Evolutionary conservation across 805 yeast species (phyloP), one percentile per base, ranked within the genome.

Genomic region (Wickerhamomyces bisporus): DNA sequence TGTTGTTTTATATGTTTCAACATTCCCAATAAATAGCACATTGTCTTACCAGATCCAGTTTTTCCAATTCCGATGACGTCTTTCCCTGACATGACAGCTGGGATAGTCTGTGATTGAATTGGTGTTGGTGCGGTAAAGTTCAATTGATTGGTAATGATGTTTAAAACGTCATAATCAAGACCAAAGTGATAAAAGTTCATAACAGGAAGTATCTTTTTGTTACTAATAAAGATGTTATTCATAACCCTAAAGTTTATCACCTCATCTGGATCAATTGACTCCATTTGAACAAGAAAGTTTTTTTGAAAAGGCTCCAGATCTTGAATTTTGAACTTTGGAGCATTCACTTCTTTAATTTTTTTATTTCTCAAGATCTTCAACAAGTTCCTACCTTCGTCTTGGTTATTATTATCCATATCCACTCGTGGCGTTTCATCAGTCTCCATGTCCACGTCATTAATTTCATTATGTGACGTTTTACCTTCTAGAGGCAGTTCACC

Each of bases 41-140:
- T 70, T 0, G 98, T 93, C 56, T 93, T 93, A 3, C 98, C 98
- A 1, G 96, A 86, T 0, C 98, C 98, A 0, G 98, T 93, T 47
- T 88, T 87, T 0, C 98, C 98, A 16, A 93, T 82, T 6, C 96
- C 97, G 33, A 93, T 82, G 7, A 91, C 76, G 62, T 93, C 98
- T 34, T 83, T 62, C 1, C 98, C 98, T 2, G 81, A 68, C 94
- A 91, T 85, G 16, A 88, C 77, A 1, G 88, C 83, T 0, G 98
- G 98, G 17, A 89, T 68, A 0, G 96, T 88, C 52, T 88, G 96
- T 0, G 88, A 71, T 58, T 93, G 98, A 38, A 93, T 87, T 0
- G 96, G 76, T 0, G 97, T 86, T 1, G 98, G 96, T 2, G 62
- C 54, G 0, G 60, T 65, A 54, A 76, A 89, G 7, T 66, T 57